A percentile compares a stretch with the other conserved stretches of the same genome.
These are phyloP conservation scores for Ormosia semicastrata DNA, from an alignment of 306 rosid genomes.

Conservation along the genomic window DNA sequence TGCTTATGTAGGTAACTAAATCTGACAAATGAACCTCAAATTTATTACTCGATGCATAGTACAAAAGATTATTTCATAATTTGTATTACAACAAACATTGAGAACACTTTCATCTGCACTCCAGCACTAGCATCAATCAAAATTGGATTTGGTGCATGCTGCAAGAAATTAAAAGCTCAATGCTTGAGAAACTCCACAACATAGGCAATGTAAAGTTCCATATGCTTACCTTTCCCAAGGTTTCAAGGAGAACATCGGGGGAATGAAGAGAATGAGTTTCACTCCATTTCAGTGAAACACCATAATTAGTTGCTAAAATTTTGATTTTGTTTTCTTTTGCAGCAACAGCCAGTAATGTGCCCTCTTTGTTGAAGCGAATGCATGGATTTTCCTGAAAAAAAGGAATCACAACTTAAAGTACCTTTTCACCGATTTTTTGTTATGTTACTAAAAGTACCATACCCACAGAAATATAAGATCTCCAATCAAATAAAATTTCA, in stretches of 20 bases:
- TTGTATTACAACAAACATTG: background rate
- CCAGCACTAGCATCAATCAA: background rate
- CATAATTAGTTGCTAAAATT: conserved; percentile 35
- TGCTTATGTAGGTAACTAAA: background rate
- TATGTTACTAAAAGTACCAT: background rate
- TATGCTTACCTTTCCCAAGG: conserved; percentile 20
- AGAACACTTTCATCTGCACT: background rate
- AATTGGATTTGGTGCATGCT: background rate
- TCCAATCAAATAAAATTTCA: background rate
- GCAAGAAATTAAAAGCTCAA: conserved; percentile 10
- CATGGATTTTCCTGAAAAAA: conserved; percentile 42
- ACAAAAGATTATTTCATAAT: background rate
- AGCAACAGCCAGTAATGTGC: conserved; percentile 48
- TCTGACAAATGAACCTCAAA: background rate
- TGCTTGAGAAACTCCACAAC: background rate
- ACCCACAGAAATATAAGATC: background rate
- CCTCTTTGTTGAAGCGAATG: conserved; percentile 50
- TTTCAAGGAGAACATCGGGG: background rate
- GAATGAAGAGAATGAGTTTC: background rate
- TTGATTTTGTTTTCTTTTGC: conserved; percentile 44
- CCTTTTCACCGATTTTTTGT: background rate
- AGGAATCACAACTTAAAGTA: background rate
- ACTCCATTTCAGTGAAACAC: background rate
- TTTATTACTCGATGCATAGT: background rate
- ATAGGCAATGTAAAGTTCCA: background rate